Conservation (phyloP, 768 basidiomycete genomes). For the Mycena chlorophos region DNA sequence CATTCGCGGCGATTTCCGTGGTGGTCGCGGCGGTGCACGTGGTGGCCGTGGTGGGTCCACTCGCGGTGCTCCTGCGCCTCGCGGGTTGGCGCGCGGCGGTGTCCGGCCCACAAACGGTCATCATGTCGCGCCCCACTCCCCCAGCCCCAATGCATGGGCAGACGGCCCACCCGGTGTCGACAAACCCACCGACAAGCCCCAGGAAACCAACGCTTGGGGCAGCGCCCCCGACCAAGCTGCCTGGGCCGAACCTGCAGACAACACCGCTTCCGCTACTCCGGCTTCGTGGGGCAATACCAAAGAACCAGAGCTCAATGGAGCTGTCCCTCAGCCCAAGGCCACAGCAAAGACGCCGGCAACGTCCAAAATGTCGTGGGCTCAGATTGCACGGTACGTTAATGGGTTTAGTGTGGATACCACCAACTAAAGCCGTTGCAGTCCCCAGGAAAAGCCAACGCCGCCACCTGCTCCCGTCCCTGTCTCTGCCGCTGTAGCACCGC, state of each 20-base stretch:
- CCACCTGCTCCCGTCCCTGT: slow-evolving; percentile 36
- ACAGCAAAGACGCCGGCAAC: slow-evolving; percentile 62
- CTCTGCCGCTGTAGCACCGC: slow-evolving; percentile 15
- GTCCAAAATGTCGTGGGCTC: slow-evolving; percentile 83
- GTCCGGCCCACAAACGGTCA: slow-evolving; percentile 41
- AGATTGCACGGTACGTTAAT: slow-evolving; percentile 67
- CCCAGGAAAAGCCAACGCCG: slow-evolving; percentile 63
- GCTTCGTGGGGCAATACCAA: slow-evolving; percentile 34
- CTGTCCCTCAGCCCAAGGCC: slow-evolving; percentile 34
- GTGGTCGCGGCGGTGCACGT: slow-evolving; percentile 59
- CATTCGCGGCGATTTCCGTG: slow-evolving; percentile 56
- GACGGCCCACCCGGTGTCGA: slow-evolving; percentile 30
- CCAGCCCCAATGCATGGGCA: slow-evolving; percentile 41
- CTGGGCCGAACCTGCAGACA: slow-evolving; percentile 38
- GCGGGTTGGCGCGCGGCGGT: slow-evolving; percentile 54
- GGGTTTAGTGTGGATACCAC: slow-evolving; percentile 7
- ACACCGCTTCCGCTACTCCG: slow-evolving; percentile 34
- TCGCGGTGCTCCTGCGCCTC: slow-evolving; percentile 49
- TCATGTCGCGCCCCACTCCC: slow-evolving; percentile 25
- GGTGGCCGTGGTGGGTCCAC: slow-evolving; percentile 62
- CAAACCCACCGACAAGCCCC: slow-evolving; percentile 21
- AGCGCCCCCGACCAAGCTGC: slow-evolving; percentile 21
- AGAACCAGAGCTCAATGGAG: slow-evolving; percentile 41
- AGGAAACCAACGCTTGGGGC: slow-evolving; percentile 32
- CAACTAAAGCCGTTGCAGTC: slow-evolving; percentile 36